Percentiles rank a stretch among this genome's conserved stretches.
Conservation (phyloP, 129 eudicot genomes). For the Smallanthus sonchifolius region DNA sequence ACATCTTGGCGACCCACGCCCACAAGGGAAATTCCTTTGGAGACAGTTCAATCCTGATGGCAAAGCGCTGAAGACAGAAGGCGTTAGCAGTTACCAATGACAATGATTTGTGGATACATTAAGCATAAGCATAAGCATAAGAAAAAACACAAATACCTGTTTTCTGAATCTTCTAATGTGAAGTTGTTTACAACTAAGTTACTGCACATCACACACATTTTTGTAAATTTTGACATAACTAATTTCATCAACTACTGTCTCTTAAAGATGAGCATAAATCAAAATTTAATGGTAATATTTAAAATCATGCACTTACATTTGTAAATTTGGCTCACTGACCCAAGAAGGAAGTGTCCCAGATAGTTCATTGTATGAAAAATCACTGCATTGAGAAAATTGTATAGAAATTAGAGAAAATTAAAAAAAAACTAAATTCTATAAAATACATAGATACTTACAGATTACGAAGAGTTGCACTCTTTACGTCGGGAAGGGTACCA, state of each 20-base stretch:
- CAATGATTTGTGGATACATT: no score
- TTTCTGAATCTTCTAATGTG: constrained; percentile 36
- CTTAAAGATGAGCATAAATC: background rate
- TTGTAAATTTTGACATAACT: constrained; percentile 1
- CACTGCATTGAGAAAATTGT: constrained; percentile 47
- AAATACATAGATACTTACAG: constrained; percentile 40
- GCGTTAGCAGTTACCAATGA: no score
- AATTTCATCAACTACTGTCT: background rate
- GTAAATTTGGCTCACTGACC: constrained; percentile 42
- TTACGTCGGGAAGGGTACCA: constrained; percentile 55
- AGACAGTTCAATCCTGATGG: constrained; percentile 64
- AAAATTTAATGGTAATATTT: background rate
- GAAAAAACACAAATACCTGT: constrained; percentile 22
- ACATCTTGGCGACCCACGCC: constrained; percentile 59
- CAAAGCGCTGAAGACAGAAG: constrained; percentile 7
- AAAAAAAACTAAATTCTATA: no score
- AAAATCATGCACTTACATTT: constrained; percentile 47
- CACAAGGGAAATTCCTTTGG: constrained; percentile 63
- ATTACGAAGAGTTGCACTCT: constrained; percentile 36
- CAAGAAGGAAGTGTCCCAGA: constrained; percentile 86
- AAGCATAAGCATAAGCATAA: no score
- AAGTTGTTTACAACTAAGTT: constrained; percentile 83
- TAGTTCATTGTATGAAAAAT: constrained; percentile 73
- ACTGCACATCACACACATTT: constrained; percentile 35
- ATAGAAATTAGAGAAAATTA: background rate